These are phyloP conservation scores for Saccharomycopsis sp. DNA, from an alignment of 805 yeast species.

Conservation along the genomic window DNA sequence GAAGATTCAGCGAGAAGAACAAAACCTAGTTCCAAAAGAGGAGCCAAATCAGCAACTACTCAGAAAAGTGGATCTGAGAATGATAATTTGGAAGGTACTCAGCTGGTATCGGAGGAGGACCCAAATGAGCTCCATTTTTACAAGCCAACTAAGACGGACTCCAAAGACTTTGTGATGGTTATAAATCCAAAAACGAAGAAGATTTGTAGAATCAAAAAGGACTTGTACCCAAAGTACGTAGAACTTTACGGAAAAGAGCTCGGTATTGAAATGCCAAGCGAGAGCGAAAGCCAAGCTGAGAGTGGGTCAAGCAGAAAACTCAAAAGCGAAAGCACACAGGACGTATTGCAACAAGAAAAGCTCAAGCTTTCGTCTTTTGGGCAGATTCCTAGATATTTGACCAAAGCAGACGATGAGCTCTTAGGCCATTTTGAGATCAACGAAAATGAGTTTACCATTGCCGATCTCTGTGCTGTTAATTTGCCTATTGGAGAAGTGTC, in stretches of 20 bases:
- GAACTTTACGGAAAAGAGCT: conserved; percentile 5
- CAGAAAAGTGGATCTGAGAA: not conserved
- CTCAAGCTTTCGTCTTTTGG: conserved; percentile 32
- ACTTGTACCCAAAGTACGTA: conserved; percentile 20
- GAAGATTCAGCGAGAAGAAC: not conserved
- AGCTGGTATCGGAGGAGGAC: not conserved
- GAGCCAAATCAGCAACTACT: not conserved
- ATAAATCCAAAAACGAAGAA: conserved; percentile 10
- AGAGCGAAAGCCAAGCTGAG: conserved; percentile 22
- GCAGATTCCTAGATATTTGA: conserved; percentile 33
- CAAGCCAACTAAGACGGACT: conserved; percentile 6
- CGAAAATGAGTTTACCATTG: conserved; percentile 51
- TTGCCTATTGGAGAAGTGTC: conserved; percentile 63
- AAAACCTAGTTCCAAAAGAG: not conserved
- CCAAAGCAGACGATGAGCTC: conserved; percentile 33
- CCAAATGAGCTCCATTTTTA: not conserved
- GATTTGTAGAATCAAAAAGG: conserved; percentile 15
- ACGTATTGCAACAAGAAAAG: conserved; percentile 18
- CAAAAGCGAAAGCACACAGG: conserved; percentile 20
- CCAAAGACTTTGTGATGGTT: conserved; percentile 6
- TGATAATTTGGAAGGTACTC: not conserved
- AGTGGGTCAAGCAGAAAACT: conserved; percentile 22
- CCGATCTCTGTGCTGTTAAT: conserved; percentile 61
- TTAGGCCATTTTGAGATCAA: conserved; percentile 42
- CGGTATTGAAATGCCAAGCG: conserved; percentile 14